Evolutionary conservation across 345 rosid genomes (phyloP).

Genomic region (Mallotus nudiflorus): DNA sequence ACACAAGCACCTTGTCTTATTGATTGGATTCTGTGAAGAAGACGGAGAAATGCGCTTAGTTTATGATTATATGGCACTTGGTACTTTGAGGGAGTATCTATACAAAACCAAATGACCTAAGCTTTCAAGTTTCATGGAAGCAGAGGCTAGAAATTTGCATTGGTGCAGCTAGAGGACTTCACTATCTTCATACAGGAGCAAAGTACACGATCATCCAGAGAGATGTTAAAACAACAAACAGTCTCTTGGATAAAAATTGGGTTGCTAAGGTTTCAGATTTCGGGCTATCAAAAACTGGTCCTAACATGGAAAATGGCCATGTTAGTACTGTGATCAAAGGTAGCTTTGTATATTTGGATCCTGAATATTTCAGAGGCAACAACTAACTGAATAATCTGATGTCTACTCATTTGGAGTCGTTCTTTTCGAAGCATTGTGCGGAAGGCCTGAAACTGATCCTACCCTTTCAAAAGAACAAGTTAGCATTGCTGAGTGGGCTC

Average conservation of each 20-base stretch:
- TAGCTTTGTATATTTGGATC: conserved; percentile 88
- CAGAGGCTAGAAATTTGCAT: conserved; percentile 71
- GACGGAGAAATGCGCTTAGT: conserved; percentile 78
- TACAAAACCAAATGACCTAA: conserved; percentile 55
- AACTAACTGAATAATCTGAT: conserved; percentile 83
- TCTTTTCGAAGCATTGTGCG: conserved; percentile 69
- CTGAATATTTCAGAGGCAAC: conserved; percentile 81
- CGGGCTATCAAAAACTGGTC: conserved; percentile 77
- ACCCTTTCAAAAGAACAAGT: conserved; percentile 75
- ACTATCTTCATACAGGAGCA: conserved; percentile 91
- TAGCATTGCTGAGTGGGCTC: conserved; percentile 88
- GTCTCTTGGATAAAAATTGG: conserved; percentile 75
- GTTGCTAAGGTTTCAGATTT: conserved; percentile 89
- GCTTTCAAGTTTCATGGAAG: conserved; percentile 66
- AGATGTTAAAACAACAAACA: conserved; percentile 94
- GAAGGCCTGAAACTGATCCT: conserved; percentile 72
- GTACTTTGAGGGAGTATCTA: conserved; percentile 76
- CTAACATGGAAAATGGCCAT: conserved; percentile 74
- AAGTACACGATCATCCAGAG: conserved; percentile 87
- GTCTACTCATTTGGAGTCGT: conserved; percentile 93
- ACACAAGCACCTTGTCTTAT: conserved; percentile 84
- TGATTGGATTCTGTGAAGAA: conserved; percentile 87
- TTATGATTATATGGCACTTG: conserved; percentile 83
- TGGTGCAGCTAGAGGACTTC: conserved; percentile 83
- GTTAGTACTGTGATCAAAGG: conserved; percentile 88